Conservation (phyloP, 768 basidiomycete genomes). For the Kockovaella imperatae region DNA sequence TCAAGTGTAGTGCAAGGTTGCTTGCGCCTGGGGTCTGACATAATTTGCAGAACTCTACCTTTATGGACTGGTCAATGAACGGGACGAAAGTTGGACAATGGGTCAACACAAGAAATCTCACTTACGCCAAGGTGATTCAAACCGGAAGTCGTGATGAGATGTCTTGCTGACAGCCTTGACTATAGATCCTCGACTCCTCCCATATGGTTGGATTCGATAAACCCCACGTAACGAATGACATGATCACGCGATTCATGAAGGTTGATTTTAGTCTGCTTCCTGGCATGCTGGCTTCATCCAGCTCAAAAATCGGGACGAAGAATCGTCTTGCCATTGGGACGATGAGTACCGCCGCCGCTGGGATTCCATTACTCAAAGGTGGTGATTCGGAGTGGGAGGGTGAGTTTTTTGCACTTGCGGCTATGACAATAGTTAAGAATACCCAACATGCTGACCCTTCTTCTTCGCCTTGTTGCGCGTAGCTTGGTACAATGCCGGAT, state of each 20-base stretch:
- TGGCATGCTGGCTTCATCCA: slow-evolving; percentile 71
- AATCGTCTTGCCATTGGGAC: slow-evolving; percentile 60
- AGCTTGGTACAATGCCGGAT: slow-evolving; percentile 95
- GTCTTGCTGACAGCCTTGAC: background rate
- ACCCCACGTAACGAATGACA: slow-evolving; percentile 83
- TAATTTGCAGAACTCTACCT: slow-evolving; percentile 31
- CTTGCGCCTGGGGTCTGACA: background rate
- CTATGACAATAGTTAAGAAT: slow-evolving; percentile 17
- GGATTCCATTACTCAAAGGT: slow-evolving; percentile 63
- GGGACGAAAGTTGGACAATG: slow-evolving; percentile 77
- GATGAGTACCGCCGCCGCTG: slow-evolving; percentile 44
- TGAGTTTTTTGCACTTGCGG: slow-evolving; percentile 43
- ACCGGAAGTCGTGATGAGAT: too few species aligned
- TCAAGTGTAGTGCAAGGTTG: slow-evolving; percentile 6
- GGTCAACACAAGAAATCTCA: slow-evolving; percentile 79
- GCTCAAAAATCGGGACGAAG: slow-evolving; percentile 67
- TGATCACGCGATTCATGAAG: slow-evolving; percentile 96
- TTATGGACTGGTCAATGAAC: slow-evolving; percentile 54
- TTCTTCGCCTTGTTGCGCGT: background rate
- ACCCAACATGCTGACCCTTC: background rate
- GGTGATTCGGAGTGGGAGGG: slow-evolving; percentile 75
- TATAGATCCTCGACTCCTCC: slow-evolving; percentile 78
- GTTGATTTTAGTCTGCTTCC: slow-evolving; percentile 75
- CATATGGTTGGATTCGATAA: slow-evolving; percentile 83
- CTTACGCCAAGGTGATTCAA: slow-evolving; percentile 85